Percentiles rank a stretch among this genome's conserved stretches.
Evolutionary conservation across 116 monocot species (phyloP).

Genomic region (Phalaenopsis hybrid): DNA sequence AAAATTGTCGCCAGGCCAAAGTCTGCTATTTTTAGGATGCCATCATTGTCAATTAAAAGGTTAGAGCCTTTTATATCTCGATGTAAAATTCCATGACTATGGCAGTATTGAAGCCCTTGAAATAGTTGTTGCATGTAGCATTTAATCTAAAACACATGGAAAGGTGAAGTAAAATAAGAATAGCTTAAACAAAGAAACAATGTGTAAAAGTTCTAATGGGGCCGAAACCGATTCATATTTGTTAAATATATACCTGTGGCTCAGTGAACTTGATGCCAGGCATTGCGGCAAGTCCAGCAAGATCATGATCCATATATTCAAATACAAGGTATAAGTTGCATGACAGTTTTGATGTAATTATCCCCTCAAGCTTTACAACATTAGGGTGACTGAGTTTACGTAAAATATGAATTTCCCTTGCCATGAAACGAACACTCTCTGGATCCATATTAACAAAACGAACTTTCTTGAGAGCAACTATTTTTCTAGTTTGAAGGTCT

Average conservation of each 20-base stretch:
- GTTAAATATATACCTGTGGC: conserved; percentile 15
- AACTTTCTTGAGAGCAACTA: conserved; percentile 30
- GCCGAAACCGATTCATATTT: not conserved
- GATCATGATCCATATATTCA: conserved; percentile 38
- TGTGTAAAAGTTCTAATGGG: not conserved
- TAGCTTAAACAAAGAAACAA: not conserved
- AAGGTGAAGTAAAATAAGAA: not conserved
- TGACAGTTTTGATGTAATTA: conserved; percentile 26
- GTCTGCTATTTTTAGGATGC: conserved; percentile 25
- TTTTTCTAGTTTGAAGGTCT: conserved; percentile 28
- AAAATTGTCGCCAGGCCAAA: conserved; percentile 26
- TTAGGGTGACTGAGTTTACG: conserved; percentile 29
- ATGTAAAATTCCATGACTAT: conserved; percentile 24
- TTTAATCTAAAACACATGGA: conserved; percentile 18
- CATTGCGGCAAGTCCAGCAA: conserved; percentile 20
- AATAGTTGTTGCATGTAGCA: conserved; percentile 31
- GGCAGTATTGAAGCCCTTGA: conserved; percentile 26
- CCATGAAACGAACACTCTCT: conserved; percentile 31
- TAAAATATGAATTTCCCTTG: conserved; percentile 26
- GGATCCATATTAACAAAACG: conserved; percentile 32
- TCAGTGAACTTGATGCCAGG: conserved; percentile 26
- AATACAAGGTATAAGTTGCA: conserved; percentile 28
- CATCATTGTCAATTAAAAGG: conserved; percentile 26
- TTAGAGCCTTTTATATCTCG: conserved; percentile 25
- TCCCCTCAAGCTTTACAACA: conserved; percentile 27